Conservation (phyloP, 371 early-diverging fungal genomes). For the Nosema muscidifuracis region DNA sequence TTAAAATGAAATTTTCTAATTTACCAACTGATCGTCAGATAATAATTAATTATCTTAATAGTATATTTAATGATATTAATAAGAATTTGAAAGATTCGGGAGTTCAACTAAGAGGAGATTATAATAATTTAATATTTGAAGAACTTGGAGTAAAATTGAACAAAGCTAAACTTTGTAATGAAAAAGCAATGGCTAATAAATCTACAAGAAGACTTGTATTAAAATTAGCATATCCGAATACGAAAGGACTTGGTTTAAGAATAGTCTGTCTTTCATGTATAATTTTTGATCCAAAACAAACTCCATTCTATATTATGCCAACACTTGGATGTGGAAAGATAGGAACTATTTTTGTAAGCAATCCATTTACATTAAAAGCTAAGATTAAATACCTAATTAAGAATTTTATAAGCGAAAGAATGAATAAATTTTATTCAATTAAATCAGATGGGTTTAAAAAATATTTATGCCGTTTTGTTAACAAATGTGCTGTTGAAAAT, state of each 20-base stretch:
- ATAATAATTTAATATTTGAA: background rate
- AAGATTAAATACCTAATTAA: background rate
- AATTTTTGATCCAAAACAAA: background rate
- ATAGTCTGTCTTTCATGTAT: background rate
- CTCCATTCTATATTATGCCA: background rate
- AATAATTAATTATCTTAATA: background rate
- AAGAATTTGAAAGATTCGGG: background rate
- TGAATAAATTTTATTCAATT: background rate
- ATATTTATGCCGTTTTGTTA: background rate
- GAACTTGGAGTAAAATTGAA: background rate
- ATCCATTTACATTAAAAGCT: background rate
- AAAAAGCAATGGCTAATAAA: background rate
- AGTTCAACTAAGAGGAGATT: constrained; percentile 2
- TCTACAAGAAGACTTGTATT: background rate
- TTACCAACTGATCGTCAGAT: too few relatives aligned
- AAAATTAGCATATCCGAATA: background rate
- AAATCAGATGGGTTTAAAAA: background rate
- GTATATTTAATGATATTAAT: constrained; percentile 2
- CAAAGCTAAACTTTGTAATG: background rate
- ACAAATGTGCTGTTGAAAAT: background rate
- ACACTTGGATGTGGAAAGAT: background rate
- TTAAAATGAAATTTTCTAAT: too few relatives aligned
- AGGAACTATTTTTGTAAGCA: background rate
- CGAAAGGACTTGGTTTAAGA: background rate
- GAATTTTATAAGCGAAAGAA: background rate